Percentiles rank a stretch among this genome's conserved stretches.
These are phyloP conservation scores for Ogataea hybrid DNA, from an alignment of 1,139 yeast species.

Conservation along the genomic window DNA sequence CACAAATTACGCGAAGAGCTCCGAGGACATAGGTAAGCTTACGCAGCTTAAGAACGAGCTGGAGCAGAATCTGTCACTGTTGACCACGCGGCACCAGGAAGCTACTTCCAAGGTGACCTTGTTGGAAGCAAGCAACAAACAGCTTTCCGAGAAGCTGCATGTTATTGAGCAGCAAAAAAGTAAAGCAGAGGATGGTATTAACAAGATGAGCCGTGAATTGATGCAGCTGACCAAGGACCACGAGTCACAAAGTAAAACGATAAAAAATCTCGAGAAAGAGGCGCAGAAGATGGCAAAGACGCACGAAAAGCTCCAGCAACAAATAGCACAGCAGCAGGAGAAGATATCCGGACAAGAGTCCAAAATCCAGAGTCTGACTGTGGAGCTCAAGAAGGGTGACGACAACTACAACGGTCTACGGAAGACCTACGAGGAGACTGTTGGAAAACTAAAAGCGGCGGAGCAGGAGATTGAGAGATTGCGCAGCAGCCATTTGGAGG, in stretches of 20 bases:
- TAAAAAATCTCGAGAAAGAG: slow-evolving; percentile 44
- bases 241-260: slow-evolving; percentile 46
- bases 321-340: slow-evolving; percentile 28
- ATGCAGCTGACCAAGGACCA: slow-evolving; percentile 64
- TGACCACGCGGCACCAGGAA: slow-evolving; percentile 30
- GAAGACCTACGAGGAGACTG: slow-evolving; percentile 34
- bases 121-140: slow-evolving; percentile 36
- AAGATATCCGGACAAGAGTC: slow-evolving; percentile 20
- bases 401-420: slow-evolving; percentile 33
- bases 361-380: slow-evolving; percentile 12
- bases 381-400: slow-evolving; percentile 22
- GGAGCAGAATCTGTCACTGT: slow-evolving; percentile 20
- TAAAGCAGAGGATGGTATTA: slow-evolving; percentile 83
- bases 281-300: slow-evolving; percentile 27
- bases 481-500: slow-evolving; percentile 46
- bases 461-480: slow-evolving; percentile 40
- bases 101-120: slow-evolving; percentile 32
- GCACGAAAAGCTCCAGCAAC: slow-evolving; percentile 27
- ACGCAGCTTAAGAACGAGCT: slow-evolving; percentile 19
- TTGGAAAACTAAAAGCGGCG: slow-evolving; percentile 37
- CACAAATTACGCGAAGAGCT: slow-evolving; percentile 16
- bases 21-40: slow-evolving; percentile 21
- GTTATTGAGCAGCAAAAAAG: slow-evolving; percentile 47
- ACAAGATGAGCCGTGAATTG: slow-evolving; percentile 84
- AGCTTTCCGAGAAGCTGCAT: slow-evolving; percentile 40